Conservation (phyloP, 371 early-diverging fungal species). For the Polyrhizophydium stewartii region DNA sequence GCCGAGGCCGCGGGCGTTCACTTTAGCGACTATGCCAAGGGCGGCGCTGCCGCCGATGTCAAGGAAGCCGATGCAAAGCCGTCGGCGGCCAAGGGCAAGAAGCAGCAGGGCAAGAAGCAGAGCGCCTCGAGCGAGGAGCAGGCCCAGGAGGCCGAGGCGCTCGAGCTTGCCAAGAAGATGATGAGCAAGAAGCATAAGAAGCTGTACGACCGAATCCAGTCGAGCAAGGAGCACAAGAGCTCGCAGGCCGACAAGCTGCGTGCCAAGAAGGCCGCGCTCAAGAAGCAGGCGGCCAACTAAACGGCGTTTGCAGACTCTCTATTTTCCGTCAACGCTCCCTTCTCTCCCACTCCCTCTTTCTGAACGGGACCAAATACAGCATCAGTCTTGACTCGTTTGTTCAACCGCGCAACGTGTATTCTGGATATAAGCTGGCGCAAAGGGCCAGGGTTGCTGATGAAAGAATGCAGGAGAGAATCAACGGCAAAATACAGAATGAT, state of each 20-base stretch:
- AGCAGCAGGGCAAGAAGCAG: conserved; percentile 10
- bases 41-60: conserved; percentile 39
- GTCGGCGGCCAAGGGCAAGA: conserved; percentile 11
- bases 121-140: conserved; percentile 58
- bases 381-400: too few relatives aligned
- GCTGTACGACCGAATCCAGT: conserved; percentile 75
- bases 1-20: conserved; percentile 75
- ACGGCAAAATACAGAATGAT: too few relatives aligned
- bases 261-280: not conserved
- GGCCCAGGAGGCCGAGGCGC: conserved; percentile 74
- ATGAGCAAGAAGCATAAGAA: conserved; percentile 90
- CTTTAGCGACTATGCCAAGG: conserved; percentile 63
- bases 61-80: conserved; percentile 6
- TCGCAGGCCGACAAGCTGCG: not conserved
- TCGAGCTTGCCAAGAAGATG: conserved; percentile 87
- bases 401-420: too few relatives aligned
- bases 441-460: too few relatives aligned
- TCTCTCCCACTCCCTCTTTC: too few relatives aligned
- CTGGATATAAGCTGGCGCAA: too few relatives aligned
- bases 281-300: too few relatives aligned
- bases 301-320: too few relatives aligned
- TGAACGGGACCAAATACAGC: too few relatives aligned
- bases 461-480: too few relatives aligned
- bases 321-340: too few relatives aligned
- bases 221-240: conserved; percentile 50